Percentiles rank a stretch among this genome's conserved stretches.
These are phyloP conservation scores for Hyaloscypha hepaticicola DNA, from an alignment of 495 filamentous ascomycete species.

Conservation along the genomic window DNA sequence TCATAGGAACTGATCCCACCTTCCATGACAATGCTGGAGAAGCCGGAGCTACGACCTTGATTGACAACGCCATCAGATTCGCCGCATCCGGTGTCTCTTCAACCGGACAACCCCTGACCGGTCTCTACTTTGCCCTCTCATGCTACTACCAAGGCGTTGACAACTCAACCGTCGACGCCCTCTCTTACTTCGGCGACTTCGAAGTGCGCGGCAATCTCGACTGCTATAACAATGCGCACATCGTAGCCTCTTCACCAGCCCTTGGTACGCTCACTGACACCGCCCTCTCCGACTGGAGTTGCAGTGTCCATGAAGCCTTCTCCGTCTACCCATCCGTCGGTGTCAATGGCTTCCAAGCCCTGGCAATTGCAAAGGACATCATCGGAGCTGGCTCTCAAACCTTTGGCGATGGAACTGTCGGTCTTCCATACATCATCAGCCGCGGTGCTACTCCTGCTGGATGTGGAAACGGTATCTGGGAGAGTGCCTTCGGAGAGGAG, in stretches of 20 bases:
- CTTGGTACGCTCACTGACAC: constrained; percentile 42
- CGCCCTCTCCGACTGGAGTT: constrained; percentile 46
- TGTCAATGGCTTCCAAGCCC: constrained; percentile 41
- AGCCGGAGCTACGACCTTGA: constrained; percentile 35
- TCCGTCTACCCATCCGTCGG: constrained; percentile 42
- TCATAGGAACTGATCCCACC: constrained; percentile 38
- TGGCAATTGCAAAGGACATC: constrained; percentile 47
- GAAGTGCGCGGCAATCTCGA: constrained; percentile 40
- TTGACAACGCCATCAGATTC: constrained; percentile 42
- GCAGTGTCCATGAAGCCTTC: constrained; percentile 50
- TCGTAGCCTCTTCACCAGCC: constrained; percentile 42
- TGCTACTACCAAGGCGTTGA: constrained; percentile 26
- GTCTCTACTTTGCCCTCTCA: constrained; percentile 42
- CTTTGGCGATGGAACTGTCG: constrained; percentile 43
- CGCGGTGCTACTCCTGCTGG: constrained; percentile 47
- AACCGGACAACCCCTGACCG: constrained; percentile 31
- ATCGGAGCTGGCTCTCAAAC: constrained; percentile 38
- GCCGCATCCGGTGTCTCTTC: constrained; percentile 33
- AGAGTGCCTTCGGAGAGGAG: constrained; percentile 41
- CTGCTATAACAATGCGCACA: constrained; percentile 47
- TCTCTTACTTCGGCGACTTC: constrained; percentile 47
- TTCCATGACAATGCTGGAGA: constrained; percentile 31
- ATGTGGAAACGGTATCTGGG: constrained; percentile 47
- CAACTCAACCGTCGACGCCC: constrained; percentile 37
- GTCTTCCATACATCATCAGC: constrained; percentile 51